Conservation (phyloP, 2,329 filamentous ascomycete species). For the Ilyonectria sp. region DNA sequence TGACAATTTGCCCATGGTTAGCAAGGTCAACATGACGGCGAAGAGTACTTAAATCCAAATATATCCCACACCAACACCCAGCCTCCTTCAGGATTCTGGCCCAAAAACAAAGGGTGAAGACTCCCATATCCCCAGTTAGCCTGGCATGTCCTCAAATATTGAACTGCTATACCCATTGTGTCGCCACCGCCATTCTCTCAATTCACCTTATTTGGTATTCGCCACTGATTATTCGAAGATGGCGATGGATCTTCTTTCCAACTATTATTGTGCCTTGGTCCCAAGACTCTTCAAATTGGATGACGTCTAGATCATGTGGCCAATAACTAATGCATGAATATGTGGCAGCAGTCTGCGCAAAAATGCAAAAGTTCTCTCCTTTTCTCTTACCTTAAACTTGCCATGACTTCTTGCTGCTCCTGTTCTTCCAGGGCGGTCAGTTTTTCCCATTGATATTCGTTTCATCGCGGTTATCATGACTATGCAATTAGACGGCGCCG, state of each 20-base stretch:
- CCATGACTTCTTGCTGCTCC: no score
- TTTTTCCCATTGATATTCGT: no score
- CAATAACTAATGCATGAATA: no score
- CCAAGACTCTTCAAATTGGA: no score
- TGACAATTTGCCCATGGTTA: conserved; percentile 1
- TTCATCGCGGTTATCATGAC: no score
- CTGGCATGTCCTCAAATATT: not conserved
- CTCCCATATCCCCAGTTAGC: not conserved
- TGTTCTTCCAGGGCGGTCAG: no score
- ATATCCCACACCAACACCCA: not conserved
- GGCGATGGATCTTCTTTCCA: conserved; percentile 2
- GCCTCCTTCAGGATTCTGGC: not conserved
- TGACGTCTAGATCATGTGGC: no score
- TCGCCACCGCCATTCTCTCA: conserved; percentile 26
- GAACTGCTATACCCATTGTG: conserved; percentile 18
- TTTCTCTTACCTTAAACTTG: no score
- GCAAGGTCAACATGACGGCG: not conserved
- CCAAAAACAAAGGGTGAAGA: conserved; percentile 16
- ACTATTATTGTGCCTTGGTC: no score
- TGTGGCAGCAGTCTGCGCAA: no score
- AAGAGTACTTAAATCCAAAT: conserved; percentile 14
- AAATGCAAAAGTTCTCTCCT: no score
- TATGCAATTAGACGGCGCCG: no score
- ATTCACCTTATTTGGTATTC: conserved; percentile 27
- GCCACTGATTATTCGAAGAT: conserved; percentile 7